Conservation (phyloP, 768 basidiomycete species). For the Auricularia sp. region DNA sequence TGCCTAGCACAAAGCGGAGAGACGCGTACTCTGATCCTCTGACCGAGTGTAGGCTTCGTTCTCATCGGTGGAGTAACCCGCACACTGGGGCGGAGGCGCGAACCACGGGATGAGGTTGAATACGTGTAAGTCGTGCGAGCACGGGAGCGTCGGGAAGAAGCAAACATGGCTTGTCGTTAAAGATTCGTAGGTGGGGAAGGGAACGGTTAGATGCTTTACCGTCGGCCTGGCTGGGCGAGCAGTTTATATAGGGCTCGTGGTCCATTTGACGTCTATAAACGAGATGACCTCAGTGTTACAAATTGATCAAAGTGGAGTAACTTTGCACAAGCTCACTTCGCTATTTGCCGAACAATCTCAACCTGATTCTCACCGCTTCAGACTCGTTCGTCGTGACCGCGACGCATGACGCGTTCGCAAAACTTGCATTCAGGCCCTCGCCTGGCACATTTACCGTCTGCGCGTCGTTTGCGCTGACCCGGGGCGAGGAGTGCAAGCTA, state of each 20-base stretch:
- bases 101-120: background rate
- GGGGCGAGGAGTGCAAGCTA: background rate
- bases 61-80: background rate
- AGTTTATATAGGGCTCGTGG: background rate
- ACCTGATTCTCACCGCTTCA: background rate
- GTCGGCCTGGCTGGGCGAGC: background rate
- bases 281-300: background rate
- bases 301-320: background rate
- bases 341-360: background rate
- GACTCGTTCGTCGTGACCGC: conserved; percentile 21
- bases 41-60: background rate
- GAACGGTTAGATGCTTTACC: background rate
- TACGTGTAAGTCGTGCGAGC: background rate
- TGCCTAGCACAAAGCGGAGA: background rate
- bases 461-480: conserved; percentile 42
- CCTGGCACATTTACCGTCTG: conserved; percentile 50
- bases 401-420: conserved; percentile 35
- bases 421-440: conserved; percentile 41
- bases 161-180: background rate
- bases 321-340: background rate
- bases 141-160: background rate
- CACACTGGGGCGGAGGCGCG: background rate
- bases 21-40: background rate
- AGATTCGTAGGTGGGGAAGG: background rate
- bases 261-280: background rate